Base-by-base conservation (phyloP, 306 rosid genomes). In the Vachellia pachyceras region DNA sequence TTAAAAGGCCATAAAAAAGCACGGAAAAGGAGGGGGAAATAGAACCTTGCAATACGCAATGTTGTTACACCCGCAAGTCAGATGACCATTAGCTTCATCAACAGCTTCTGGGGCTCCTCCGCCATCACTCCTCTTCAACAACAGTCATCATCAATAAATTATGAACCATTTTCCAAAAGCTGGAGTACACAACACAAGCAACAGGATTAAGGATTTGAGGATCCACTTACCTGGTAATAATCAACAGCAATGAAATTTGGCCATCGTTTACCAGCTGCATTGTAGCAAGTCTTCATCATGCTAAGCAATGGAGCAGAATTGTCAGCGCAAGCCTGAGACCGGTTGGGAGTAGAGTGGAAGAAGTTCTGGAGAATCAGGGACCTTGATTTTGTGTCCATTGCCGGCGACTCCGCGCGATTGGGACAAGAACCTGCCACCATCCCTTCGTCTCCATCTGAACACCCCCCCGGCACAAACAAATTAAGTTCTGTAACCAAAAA, bases 101-200 rank as follows among this genome's bases (percentile, higher is more conserved):
- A 91, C 97, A 3, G 94, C 97, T 82, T 93, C 90, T n/a, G 98
- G 75, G 73, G 97, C 97, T 77, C 99, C 99, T 60, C 98, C 97
- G 1, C 99, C 99, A 69, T 96, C 99, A 84, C 79, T 96, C 71
- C 87, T 92, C 99, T 96, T 81, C 84, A 89, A 75, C 76, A 85
- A 46, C 3, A 47, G 71, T 49, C 68, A 70, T 52, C 49, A 36
- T 46, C 69, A 81, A 80, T 44, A 35, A 20, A 60, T 69, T 33
- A 77, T 23, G 44, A 78, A 64, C 49, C 17, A 42, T 33, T 58
- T 45, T 20, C 75, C 33, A 20, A 60, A 29, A 29, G 79, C 69
- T 15, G 41, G 61, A 69, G 20, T 29, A 55, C 37, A 42, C 14
- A 76, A 44, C 12, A 25, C 12, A n/a, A 45, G 37, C 46, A 45